phyloP scores from a whole-genome alignment of 2,329 filamentous ascomycete genomes.

The Colletotrichum gloeosporioides region DNA sequence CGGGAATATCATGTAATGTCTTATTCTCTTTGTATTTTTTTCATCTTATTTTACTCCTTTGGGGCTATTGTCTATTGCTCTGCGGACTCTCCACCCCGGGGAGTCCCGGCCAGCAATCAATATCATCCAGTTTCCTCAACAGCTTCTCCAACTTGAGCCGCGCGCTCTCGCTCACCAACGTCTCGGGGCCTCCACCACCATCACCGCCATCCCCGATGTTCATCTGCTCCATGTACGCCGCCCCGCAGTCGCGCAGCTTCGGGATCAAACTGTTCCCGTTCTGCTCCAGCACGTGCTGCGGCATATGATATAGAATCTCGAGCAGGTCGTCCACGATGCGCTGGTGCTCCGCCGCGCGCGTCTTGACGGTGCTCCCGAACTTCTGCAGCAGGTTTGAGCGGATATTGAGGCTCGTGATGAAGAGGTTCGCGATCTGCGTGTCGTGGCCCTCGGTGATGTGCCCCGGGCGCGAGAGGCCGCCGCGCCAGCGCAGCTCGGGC shows the following conservation, averaged over 20 bases:
- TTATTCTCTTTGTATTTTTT: background rate
- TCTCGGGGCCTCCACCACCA: background rate
- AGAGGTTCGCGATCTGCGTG: conserved; percentile 40
- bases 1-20: background rate
- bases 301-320: conserved; percentile 39
- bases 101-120: conserved; percentile 34
- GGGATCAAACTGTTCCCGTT: conserved; percentile 37
- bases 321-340: conserved; percentile 39
- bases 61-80: background rate
- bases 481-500: conserved; percentile 39
- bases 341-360: conserved; percentile 28
- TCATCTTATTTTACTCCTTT: background rate
- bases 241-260: conserved; percentile 42
- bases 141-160: conserved; percentile 31
- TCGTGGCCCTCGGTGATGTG: conserved; percentile 37
- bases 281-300: conserved; percentile 35
- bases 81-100: background rate
- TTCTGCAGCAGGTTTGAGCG: conserved; percentile 41
- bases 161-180: conserved; percentile 16
- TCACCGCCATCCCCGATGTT: background rate
- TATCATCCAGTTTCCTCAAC: conserved; percentile 33
- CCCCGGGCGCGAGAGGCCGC: conserved; percentile 34
- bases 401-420: conserved; percentile 40
- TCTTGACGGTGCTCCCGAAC: conserved; percentile 23
- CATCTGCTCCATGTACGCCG: conserved; percentile 35